A percentile compares a stretch with the other conserved stretches of the same genome.
Conservation (phyloP, 331 rosid species). For the Prunus yedoensis region DNA sequence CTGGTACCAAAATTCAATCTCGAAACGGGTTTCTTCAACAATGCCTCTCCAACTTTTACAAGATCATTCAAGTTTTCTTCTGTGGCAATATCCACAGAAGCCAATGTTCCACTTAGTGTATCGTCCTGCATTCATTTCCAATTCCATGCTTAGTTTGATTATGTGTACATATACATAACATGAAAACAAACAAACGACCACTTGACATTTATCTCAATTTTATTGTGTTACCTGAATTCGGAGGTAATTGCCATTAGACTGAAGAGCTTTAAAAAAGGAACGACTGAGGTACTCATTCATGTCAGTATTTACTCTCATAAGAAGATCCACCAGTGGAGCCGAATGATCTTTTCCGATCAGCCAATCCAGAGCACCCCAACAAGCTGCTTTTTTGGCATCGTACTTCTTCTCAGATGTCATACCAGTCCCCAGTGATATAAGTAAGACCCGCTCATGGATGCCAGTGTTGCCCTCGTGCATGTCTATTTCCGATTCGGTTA, state of each 20-base stretch:
- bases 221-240: slow-evolving; percentile 36
- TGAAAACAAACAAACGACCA: neutral
- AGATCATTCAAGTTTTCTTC: slow-evolving; percentile 22
- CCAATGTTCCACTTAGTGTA: neutral
- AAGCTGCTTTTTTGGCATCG: slow-evolving; percentile 31
- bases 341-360: slow-evolving; percentile 2
- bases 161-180: too few species aligned
- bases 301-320: slow-evolving; percentile 29
- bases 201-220: neutral
- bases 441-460: slow-evolving; percentile 27
- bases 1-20: slow-evolving; percentile 18
- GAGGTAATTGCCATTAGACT: slow-evolving; percentile 32
- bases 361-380: slow-evolving; percentile 30
- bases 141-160: too few species aligned
- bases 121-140: slow-evolving; percentile 17
- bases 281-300: slow-evolving; percentile 38
- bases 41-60: slow-evolving; percentile 25
- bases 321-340: slow-evolving; percentile 16
- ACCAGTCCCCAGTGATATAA: slow-evolving; percentile 47
- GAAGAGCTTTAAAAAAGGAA: slow-evolving; percentile 31
- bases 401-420: slow-evolving; percentile 21
- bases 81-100: slow-evolving; percentile 27
- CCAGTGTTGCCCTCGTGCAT: slow-evolving; percentile 24
- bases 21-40: slow-evolving; percentile 30
- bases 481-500: slow-evolving; percentile 33